Percentiles rank a stretch among this genome's conserved stretches.
These are phyloP conservation scores for Cydonia oblonga DNA, from an alignment of 331 rosid species.

Conservation along the genomic window DNA sequence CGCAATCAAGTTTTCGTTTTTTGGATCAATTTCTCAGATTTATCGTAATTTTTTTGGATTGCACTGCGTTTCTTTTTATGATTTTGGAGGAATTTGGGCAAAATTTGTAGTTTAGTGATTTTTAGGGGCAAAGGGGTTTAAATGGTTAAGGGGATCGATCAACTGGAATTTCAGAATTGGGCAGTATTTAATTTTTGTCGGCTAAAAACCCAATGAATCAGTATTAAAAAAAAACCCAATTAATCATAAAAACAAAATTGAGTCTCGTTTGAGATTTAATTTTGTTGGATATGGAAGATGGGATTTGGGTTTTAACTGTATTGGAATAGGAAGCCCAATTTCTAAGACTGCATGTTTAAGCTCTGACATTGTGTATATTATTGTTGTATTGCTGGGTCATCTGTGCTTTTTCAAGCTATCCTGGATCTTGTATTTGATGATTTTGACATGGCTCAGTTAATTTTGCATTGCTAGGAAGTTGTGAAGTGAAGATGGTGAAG, in stretches of 20 bases:
- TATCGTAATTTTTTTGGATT: not conserved
- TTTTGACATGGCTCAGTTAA: not conserved
- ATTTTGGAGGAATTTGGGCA: not conserved
- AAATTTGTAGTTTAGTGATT: conserved; percentile 11
- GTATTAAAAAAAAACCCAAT: not conserved
- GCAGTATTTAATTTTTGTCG: not conserved
- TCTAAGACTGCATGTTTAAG: not conserved
- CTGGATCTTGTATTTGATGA: not conserved
- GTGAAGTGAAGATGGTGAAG: conserved; percentile 76
- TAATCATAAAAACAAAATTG: not conserved
- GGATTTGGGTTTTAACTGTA: not conserved
- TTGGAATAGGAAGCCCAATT: not conserved
- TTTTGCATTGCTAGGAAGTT: conserved; percentile 9
- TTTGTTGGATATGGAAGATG: not conserved
- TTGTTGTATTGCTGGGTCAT: not conserved
- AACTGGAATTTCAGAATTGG: not conserved
- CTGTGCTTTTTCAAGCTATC: not conserved
- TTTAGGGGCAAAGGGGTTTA: not conserved
- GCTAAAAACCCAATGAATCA: not conserved
- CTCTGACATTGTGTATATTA: not conserved
- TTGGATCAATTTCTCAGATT: conserved; percentile 7
- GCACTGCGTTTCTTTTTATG: not conserved
- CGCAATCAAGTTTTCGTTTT: not conserved
- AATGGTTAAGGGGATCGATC: not conserved
- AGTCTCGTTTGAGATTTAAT: not conserved